Conservation (phyloP, 2,329 filamentous ascomycete genomes). For the Clarireedia paspali region DNA sequence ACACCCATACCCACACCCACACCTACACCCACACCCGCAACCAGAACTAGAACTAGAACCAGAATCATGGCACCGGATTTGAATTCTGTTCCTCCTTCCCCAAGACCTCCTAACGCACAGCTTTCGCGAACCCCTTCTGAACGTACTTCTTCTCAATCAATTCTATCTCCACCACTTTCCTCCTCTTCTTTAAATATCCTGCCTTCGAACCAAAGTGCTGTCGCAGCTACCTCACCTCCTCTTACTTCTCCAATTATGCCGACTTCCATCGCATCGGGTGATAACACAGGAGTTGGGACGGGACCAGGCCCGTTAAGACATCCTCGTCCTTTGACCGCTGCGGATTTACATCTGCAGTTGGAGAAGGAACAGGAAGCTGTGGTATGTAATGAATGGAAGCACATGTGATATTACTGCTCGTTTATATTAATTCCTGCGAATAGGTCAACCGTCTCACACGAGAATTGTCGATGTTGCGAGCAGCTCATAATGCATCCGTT, state of each 20-base stretch:
- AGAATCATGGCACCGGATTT: constrained; percentile 29
- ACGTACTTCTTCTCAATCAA: constrained; percentile 24
- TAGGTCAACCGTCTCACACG: constrained; percentile 90
- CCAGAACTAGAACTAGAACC: not conserved
- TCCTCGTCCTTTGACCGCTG: constrained; percentile 77
- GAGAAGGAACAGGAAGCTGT: constrained; percentile 95
- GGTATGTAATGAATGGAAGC: constrained; percentile 41
- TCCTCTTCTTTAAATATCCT: constrained; percentile 61
- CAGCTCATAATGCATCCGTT: constrained; percentile 58
- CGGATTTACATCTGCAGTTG: constrained; percentile 80
- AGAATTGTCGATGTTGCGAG: constrained; percentile 77
- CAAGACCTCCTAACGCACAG: constrained; percentile 22
- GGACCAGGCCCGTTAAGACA: constrained; percentile 73
- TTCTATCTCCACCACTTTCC: constrained; percentile 55
- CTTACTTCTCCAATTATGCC: constrained; percentile 17
- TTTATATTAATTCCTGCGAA: constrained; percentile 1
- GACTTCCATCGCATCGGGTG: constrained; percentile 11
- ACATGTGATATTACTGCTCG: not conserved
- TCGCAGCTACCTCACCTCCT: constrained; percentile 23
- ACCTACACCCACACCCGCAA: not conserved
- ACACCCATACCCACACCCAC: constrained; percentile 5
- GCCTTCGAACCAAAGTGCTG: constrained; percentile 27
- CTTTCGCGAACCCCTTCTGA: constrained; percentile 23
- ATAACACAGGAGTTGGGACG: constrained; percentile 40
- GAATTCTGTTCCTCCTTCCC: constrained; percentile 29